phyloP scores from a whole-genome alignment of 371 early-diverging fungal genomes.

The Batkoa obscura region DNA sequence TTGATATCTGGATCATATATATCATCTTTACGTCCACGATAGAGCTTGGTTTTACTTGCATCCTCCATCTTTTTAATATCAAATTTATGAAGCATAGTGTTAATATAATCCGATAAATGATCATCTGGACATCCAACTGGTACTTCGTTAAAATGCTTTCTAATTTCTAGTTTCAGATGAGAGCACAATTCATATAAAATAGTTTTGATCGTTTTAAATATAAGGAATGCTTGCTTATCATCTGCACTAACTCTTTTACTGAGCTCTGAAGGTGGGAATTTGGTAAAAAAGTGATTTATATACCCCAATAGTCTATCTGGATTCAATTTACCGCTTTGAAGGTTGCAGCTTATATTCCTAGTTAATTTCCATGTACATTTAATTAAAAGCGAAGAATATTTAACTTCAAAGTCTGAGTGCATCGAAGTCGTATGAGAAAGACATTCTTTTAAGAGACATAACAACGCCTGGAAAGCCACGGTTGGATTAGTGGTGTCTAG shows the following conservation, averaged over 20 bases:
- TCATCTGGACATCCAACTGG: not conserved
- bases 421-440: not conserved
- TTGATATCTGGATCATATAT: no score
- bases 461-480: not conserved
- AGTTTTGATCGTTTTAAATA: not conserved
- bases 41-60: not conserved
- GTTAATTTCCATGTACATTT: constrained; percentile 3
- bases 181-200: not conserved
- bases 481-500: not conserved
- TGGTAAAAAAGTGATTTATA: not conserved
- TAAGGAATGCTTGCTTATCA: not conserved
- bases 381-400: not conserved
- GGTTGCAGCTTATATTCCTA: not conserved
- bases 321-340: not conserved
- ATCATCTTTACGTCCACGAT: no score
- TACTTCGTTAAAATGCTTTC: not conserved
- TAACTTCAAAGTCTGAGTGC: not conserved
- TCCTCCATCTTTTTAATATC: not conserved
- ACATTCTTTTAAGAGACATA: not conserved
- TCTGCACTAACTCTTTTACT: not conserved
- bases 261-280: not conserved
- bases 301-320: not conserved
- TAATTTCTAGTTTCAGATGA: not conserved
- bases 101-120: not conserved
- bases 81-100: not conserved